Evolutionary conservation across 192 early-diverging fungal species (phyloP).

Genomic region (Kickxella alabastrina): DNA sequence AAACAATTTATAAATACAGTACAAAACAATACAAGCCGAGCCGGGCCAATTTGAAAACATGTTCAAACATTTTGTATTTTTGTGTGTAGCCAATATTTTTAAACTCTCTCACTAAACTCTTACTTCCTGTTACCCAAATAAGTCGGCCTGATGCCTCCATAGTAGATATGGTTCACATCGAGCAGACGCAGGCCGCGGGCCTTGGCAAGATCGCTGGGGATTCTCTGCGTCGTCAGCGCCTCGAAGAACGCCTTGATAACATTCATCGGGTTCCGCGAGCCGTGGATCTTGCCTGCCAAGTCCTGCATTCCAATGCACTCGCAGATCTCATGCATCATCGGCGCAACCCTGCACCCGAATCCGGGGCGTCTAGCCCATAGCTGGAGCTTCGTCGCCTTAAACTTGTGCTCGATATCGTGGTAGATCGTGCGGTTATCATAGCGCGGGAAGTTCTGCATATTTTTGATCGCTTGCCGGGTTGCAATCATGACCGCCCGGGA

Average conservation of each 20-base stretch:
- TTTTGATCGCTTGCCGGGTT: conserved; percentile 81
- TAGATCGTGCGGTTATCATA: conserved; percentile 93
- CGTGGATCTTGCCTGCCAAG: conserved; percentile 81
- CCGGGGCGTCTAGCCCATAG: conserved; percentile 87
- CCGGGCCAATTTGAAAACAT: no score
- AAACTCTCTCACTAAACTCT: not conserved
- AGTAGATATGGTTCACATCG: conserved; percentile 88
- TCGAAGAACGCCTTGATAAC: conserved; percentile 96
- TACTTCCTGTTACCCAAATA: not conserved
- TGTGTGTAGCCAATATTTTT: no score
- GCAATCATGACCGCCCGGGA: conserved; percentile 83
- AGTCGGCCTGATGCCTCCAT: conserved; percentile 56
- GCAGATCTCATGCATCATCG: conserved; percentile 92
- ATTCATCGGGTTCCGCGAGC: conserved; percentile 96
- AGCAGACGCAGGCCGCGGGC: conserved; percentile 80
- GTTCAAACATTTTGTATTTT: not conserved
- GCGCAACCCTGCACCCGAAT: conserved; percentile 90
- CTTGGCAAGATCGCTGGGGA: conserved; percentile 82
- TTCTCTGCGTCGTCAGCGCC: conserved; percentile 74
- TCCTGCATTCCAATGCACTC: conserved; percentile 91
- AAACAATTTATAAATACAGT: no score
- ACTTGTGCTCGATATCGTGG: conserved; percentile 84
- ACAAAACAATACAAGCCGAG: no score
- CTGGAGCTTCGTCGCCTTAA: conserved; percentile 76
- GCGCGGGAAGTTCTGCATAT: conserved; percentile 75